Conservation (phyloP, 257 asterid species). For the Ilex aquifolium region DNA sequence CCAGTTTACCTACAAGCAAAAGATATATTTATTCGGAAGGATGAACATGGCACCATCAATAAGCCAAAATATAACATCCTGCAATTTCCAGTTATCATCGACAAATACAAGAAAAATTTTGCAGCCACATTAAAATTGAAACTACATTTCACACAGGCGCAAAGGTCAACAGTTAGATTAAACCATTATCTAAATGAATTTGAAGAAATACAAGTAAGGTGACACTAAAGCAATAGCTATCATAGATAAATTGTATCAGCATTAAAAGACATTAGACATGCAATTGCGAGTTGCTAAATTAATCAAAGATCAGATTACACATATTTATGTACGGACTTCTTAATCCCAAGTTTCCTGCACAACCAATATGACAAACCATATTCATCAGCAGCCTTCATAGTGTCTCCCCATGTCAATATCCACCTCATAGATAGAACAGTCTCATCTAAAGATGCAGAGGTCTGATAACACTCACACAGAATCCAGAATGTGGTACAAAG, state of each 20-base stretch:
- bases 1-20: conserved; percentile 91
- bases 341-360: no score
- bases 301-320: no score
- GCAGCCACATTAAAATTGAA: no score
- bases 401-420: conserved; percentile 45
- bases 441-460: conserved; percentile 56
- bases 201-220: no score
- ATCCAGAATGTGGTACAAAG: conserved; percentile 44
- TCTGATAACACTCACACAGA: conserved; percentile 18
- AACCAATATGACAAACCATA: conserved; percentile 18
- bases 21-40: conserved; percentile 74
- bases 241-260: no score
- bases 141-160: no score
- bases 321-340: no score
- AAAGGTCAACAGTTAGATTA: no score
- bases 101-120: neutral
- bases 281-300: no score
- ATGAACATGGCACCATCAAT: conserved; percentile 49
- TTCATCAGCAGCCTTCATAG: conserved; percentile 61
- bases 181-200: no score
- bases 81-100: conserved; percentile 13
- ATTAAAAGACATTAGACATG: no score
- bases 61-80: conserved; percentile 36
- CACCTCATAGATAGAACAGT: conserved; percentile 68
- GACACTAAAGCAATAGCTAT: no score